These are phyloP conservation scores for Linderniella brevidens DNA, from an alignment of 257 asterid genomes.

Conservation along the genomic window DNA sequence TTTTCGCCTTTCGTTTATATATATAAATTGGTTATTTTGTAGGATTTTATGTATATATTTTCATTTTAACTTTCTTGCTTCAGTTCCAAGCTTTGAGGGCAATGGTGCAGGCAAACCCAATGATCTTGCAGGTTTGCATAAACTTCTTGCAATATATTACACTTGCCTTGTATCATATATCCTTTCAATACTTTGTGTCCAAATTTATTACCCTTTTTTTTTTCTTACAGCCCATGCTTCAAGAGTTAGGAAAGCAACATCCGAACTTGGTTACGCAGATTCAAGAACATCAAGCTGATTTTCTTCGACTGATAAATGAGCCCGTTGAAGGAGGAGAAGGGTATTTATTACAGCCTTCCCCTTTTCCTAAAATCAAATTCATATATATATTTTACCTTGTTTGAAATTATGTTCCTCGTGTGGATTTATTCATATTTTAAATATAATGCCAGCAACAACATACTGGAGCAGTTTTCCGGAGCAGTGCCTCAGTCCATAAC, in stretches of 20 bases:
- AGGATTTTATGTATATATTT: background rate
- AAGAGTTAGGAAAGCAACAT: conserved; percentile 72
- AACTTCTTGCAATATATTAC: too few relatives aligned
- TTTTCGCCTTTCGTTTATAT: background rate
- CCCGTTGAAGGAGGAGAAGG: conserved; percentile 80
- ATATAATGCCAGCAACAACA: conserved; percentile 26
- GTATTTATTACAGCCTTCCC: conserved; percentile 16
- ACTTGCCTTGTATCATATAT: background rate
- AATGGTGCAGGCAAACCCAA: conserved; percentile 84
- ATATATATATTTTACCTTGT: too few relatives aligned
- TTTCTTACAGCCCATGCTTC: conserved; percentile 60
- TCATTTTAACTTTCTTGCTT: conserved; percentile 4
- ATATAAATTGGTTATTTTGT: too few relatives aligned
- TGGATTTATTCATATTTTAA: too few relatives aligned
- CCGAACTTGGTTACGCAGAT: conserved; percentile 61
- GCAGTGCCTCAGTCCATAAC: conserved; percentile 45
- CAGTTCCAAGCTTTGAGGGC: conserved; percentile 78
- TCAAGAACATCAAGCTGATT: conserved; percentile 76
- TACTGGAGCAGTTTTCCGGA: conserved; percentile 44
- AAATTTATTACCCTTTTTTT: too few relatives aligned
- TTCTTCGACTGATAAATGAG: conserved; percentile 71
- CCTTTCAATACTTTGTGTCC: background rate
- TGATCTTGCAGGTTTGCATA: conserved; percentile 45
- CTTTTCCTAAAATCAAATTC: conserved; percentile 3
- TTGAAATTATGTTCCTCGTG: too few relatives aligned